Evolutionary conservation across 1,284 basidiomycete genomes (phyloP), one percentile per base, ranked within the genome.

Genomic region (Ustilago xerochloae): DNA sequence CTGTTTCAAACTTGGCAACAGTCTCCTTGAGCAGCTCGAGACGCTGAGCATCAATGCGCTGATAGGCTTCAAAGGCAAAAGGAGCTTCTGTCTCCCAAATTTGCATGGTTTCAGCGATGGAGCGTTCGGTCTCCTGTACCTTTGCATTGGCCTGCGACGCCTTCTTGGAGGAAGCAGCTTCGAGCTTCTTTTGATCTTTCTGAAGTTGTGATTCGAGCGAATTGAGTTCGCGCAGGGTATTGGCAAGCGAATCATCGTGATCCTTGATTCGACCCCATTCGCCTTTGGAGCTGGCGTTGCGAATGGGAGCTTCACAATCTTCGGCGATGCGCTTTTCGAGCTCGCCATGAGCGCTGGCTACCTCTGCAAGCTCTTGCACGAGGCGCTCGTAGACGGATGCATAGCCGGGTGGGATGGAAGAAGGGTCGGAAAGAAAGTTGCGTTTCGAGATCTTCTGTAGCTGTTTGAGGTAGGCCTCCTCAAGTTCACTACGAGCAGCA

Each of bases 401-500:
- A n/a, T 82, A 80, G 28, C 71, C 69, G 22, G 72, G 49, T 7
- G 83, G 75, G 39, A 84, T 77, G 35, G 76, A 48, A 0, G 80
- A 75, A 13, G 83, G 66, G 28, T 81, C 72, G 8, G 76, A 70
- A 24, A 78, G 85, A 83, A 49, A 86, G 81, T 18, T 85, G 79
- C 56, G 83, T 55, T 81, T 78, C 1, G 84, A 76, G 30, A 88
- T 78, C 78, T 87, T 88, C n/a, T 84, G 75, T 20, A 89, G 84
- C 22, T 84, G 79, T 29, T 86, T 85, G n/a, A 86, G 84, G 70
- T 88, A 88, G 33, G 77, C 53, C 16, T 85, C 81, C 62, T 88
- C 87, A 41, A 87, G 85, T 4, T 78, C 78, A 0, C 86, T 82
- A 22, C 87, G 84, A 43, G 88, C 87, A 35, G 85, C 85, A 81